Base-by-base conservation (phyloP, 176 grass and related monocot species). In the Oryza meyeriana region DNA sequence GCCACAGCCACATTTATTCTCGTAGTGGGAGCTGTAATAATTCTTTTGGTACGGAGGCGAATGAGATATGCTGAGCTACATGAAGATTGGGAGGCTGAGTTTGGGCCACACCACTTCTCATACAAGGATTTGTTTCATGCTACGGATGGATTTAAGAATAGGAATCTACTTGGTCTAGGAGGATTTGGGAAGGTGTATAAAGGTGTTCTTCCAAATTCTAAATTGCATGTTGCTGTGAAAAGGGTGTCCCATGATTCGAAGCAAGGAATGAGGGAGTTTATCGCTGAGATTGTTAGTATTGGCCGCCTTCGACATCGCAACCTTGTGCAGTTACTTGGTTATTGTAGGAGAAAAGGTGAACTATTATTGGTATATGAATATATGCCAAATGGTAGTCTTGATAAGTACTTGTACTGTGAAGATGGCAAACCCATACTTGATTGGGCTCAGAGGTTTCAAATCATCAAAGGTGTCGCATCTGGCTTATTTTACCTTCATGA, bases 161-260 rank as follows among this genome's bases (percentile, higher is more conserved):
- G 24, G 29, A 26, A 72, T 14, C 11, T 79, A 6, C 75, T 85
- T 48, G 52, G 52, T 3, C 22, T 24, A 24, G 52, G 52, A 58
- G 52, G 52, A 9, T 58, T 58, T 24, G 52, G 52, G 8, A 58
- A 24, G 52, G 52, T 58, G 52, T 58, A 58, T 65, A 78, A 31
- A 47, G 83, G 83, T 3, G 52, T 79, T 6, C 28, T 85, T 11
- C 66, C 39, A 3, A 8, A 6, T 12, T 72, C 83, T 14, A 63
- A 64, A 17, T 5, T 47, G 68, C 65, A 85, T 13, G 83, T 85
- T 45, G 83, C 75, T 0, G 57, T 85, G 8, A 85, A 85, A 30
- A 72, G 57, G 17, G 66, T 85, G 18, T 85, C 83, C 18, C 74
- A 85, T 20, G 55, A 79, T 2, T 85, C 83, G 8, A 79, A 59